phyloP scores from a whole-genome alignment of 2,329 filamentous ascomycete species.

The Colletotrichum lindemuthianum region DNA sequence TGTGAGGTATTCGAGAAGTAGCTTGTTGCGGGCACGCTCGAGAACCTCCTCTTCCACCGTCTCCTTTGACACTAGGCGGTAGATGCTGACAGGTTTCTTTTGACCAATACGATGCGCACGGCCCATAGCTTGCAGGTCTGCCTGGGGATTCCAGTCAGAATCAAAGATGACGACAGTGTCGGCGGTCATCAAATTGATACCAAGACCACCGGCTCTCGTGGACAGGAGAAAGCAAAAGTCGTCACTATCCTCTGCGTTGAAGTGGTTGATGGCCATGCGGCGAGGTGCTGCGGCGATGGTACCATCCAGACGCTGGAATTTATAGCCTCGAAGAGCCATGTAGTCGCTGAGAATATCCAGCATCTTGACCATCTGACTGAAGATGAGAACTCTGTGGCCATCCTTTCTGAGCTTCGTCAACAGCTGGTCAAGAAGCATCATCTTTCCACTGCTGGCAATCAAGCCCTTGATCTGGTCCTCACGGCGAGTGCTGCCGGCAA shows the following conservation, averaged over 20 bases:
- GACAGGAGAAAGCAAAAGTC: slow-evolving; percentile 98
- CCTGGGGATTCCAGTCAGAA: slow-evolving; percentile 98
- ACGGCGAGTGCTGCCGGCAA: slow-evolving; percentile 81
- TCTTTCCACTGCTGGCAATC: slow-evolving; percentile 97
- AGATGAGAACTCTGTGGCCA: slow-evolving; percentile 94
- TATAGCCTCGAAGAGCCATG: slow-evolving; percentile 89
- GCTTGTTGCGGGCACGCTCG: slow-evolving; percentile 95
- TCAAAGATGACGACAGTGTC: slow-evolving; percentile 98
- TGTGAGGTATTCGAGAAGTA: slow-evolving; percentile 95
- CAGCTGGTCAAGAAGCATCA: slow-evolving; percentile 98
- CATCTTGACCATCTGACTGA: slow-evolving; percentile 99
- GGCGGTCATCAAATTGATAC: slow-evolving; percentile 98
- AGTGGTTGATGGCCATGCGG: slow-evolving; percentile 96
- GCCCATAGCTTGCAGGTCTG: slow-evolving; percentile 97
- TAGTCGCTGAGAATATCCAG: slow-evolving; percentile 96
- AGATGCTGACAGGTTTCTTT: slow-evolving; percentile 94
- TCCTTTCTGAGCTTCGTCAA: slow-evolving; percentile 92
- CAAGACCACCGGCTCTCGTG: slow-evolving; percentile 94
- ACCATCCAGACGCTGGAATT: slow-evolving; percentile 93
- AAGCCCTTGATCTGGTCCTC: slow-evolving; percentile 93
- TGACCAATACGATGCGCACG: slow-evolving; percentile 98
- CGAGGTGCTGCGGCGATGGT: slow-evolving; percentile 90
- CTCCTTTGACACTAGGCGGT: slow-evolving; percentile 95
- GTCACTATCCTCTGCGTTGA: slow-evolving; percentile 94
- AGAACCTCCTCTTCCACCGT: slow-evolving; percentile 98